Evolutionary conservation across 257 asterid genomes (phyloP).

Genomic region (Henckelia pumila): DNA sequence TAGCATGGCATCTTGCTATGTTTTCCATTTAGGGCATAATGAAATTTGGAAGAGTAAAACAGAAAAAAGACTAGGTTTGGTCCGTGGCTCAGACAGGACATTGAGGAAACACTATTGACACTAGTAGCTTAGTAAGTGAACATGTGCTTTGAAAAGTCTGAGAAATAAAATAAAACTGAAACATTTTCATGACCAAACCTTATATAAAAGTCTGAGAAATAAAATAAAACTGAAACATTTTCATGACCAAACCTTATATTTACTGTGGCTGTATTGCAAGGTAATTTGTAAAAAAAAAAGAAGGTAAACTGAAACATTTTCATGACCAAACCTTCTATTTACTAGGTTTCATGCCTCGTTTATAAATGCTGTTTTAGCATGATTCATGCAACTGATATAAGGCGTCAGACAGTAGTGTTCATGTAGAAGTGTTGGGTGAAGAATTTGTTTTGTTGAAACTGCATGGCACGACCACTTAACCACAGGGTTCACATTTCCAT

Average conservation of each 20-base stretch:
- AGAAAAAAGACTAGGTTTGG: not conserved
- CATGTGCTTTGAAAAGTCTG: slow-evolving; percentile 9
- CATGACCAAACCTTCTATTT: too few species aligned
- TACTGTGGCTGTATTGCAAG: too few species aligned
- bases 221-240: slow-evolving; percentile 18
- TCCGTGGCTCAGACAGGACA: not conserved
- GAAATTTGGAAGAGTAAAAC: not conserved
- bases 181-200: too few species aligned
- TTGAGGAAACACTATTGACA: slow-evolving; percentile 12
- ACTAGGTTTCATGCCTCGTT: too few species aligned
- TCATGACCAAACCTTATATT: too few species aligned
- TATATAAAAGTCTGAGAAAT: not conserved
- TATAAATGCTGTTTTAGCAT: not conserved
- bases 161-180: slow-evolving; percentile 13
- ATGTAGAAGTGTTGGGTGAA: slow-evolving; percentile 1
- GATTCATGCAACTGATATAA: not conserved
- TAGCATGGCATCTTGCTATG: not conserved
- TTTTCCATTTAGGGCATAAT: not conserved
- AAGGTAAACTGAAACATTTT: slow-evolving; percentile 17
- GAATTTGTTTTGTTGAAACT: not conserved
- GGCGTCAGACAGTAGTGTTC: not conserved
- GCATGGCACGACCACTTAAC: not conserved
- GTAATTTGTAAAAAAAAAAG: not conserved
- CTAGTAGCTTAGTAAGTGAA: not conserved
- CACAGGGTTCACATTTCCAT: not conserved